phyloP scores from a whole-genome alignment of 2,329 filamentous ascomycete species.

The Fulvia fulva region DNA sequence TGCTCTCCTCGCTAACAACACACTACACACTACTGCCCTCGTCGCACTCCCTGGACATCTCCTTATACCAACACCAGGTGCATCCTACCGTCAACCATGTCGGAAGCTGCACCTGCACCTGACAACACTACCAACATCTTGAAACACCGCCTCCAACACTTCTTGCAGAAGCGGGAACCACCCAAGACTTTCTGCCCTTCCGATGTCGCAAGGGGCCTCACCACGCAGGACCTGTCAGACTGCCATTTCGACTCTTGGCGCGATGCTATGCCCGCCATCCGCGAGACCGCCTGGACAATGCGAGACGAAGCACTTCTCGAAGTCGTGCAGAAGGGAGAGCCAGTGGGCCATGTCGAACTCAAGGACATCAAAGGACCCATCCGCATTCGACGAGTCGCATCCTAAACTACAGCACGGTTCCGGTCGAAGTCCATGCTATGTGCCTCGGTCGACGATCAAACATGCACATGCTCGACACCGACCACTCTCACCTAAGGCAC shows the following conservation, averaged over 20 bases:
- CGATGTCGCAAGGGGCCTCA: slow-evolving; percentile 47
- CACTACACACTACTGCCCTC: too few relatives aligned
- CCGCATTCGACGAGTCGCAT: slow-evolving; percentile 34
- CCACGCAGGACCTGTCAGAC: slow-evolving; percentile 36
- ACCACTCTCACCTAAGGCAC: neutral
- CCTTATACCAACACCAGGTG: neutral
- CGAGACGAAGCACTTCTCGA: slow-evolving; percentile 43
- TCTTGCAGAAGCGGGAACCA: slow-evolving; percentile 26
- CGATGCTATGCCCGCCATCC: slow-evolving; percentile 45
- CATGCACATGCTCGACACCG: neutral
- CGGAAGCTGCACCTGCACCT: slow-evolving; percentile 5
- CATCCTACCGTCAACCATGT: slow-evolving; percentile 1
- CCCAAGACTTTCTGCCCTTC: slow-evolving; percentile 54
- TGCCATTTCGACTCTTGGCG: slow-evolving; percentile 40
- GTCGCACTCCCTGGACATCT: neutral
- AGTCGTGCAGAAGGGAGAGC: slow-evolving; percentile 47
- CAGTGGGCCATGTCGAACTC: slow-evolving; percentile 31
- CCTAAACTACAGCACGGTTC: too few relatives aligned
- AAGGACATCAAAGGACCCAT: slow-evolving; percentile 47
- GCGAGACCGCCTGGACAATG: slow-evolving; percentile 42
- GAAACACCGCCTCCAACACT: slow-evolving; percentile 20
- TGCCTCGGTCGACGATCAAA: neutral
- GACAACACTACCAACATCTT: slow-evolving; percentile 11
- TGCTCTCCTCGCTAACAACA: neutral
- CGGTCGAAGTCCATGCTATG: too few relatives aligned